phyloP scores from a whole-genome alignment of 495 filamentous ascomycete species.

The Penicillium lividum region DNA sequence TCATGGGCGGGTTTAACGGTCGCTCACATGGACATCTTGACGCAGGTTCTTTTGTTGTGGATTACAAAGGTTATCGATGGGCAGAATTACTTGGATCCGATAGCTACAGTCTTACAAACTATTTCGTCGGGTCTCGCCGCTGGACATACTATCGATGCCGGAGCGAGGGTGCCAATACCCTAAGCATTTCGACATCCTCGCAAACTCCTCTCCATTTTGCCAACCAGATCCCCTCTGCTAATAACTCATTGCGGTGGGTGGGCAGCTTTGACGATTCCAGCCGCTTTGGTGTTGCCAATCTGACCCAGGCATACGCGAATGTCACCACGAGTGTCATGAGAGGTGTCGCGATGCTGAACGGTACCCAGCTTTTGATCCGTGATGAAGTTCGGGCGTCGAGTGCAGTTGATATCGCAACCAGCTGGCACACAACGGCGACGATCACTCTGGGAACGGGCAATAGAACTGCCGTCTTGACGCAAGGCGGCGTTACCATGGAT shows the following conservation, averaged over 20 bases:
- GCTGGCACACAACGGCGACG: neutral
- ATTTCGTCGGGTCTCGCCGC: neutral
- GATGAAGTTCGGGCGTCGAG: neutral
- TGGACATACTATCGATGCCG: conserved; percentile 2
- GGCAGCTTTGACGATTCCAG: neutral
- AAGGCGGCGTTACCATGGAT: neutral
- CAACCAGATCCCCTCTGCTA: neutral
- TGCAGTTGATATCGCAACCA: neutral
- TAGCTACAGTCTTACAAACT: neutral
- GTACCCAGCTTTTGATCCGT: neutral
- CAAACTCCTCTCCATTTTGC: neutral
- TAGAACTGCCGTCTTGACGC: neutral
- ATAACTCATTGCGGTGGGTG: neutral
- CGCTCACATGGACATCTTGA: neutral
- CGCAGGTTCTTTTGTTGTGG: neutral
- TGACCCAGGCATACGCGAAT: neutral
- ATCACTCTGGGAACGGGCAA: neutral
- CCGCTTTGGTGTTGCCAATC: neutral
- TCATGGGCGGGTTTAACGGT: conserved; percentile 1
- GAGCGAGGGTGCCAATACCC: neutral
- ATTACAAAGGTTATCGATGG: conserved; percentile 4
- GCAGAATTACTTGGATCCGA: neutral
- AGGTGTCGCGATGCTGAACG: neutral
- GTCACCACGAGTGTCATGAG: neutral
- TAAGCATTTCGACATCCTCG: neutral